Base-by-base conservation (phyloP, 2,329 filamentous ascomycete species). In the Talaromyces islandicus region DNA sequence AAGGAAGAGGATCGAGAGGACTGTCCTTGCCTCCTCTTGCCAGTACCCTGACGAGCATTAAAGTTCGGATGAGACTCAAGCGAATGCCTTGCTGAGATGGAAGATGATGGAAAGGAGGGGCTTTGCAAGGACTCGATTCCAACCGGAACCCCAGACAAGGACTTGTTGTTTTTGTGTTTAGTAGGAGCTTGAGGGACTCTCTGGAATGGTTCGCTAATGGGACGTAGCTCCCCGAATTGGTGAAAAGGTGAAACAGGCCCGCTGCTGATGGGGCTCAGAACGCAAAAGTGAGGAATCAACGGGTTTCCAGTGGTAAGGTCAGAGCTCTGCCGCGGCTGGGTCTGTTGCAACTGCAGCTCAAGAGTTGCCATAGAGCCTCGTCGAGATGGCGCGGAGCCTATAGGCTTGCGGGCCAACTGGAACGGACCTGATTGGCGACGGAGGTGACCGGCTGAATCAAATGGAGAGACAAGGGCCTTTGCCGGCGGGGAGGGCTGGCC, bases 351-450 rank as follows among this genome's bases (percentile, higher is more conserved):
- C 41, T 61, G 59, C 41, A 54, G 24, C n/a, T 61, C 56, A 25
- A 58, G 30, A 41, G 59, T 61, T 25, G 59, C 59, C 17, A 61
- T 51, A n/a, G 59, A 61, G 30, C 50, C 41, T 51, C 59, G 58
- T 32, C 59, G 59, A 53, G 67, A 66, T 17, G 68, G 67, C 7
- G 64, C 67, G 29, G 73, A 75, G 1, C 72, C 71, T 17, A 76
- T 69, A 6, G 74, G 73, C 60, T 77, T 77, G 41, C 74, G 73
- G 59, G 70, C 64, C 7, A 77, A 58, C 7, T 68, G 67, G 38
- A 71, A 70, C 41, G 67, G 65, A 3, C 70, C 66, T 10, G 69
- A 66, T 6, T 67, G 67, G 25, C 60, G 43, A 56, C 66, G 62
- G 29, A 63, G 56, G 54, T 60, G 57, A 30, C 66, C 64, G 53